A percentile compares a stretch with the other conserved stretches of the same genome.
Evolutionary conservation across 176 grass and related monocot species (phyloP).

Genomic region (Areca catechu): DNA sequence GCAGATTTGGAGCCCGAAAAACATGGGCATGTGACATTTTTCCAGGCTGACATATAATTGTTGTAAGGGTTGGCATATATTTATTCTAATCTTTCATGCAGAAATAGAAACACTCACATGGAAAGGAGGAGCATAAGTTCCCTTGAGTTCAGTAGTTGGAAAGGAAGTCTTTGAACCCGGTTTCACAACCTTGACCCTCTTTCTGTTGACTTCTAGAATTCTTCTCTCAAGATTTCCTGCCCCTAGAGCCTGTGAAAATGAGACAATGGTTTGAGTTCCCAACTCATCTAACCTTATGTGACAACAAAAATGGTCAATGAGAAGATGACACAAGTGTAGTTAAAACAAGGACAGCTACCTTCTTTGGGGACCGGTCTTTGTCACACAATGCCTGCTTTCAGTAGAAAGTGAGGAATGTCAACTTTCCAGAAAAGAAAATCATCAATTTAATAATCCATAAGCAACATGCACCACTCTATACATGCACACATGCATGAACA

Average conservation of each 20-base stretch:
- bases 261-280: background rate
- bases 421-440: constrained; percentile 5
- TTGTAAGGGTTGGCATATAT: too few species aligned
- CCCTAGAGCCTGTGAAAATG: constrained; percentile 48
- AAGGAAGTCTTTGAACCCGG: constrained; percentile 95
- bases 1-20: background rate
- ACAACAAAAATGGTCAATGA: too few species aligned
- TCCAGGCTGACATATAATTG: too few species aligned
- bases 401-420: constrained; percentile 15
- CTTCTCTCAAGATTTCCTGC: constrained; percentile 79
- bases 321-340: too few species aligned
- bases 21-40: too few species aligned
- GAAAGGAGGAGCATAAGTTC: constrained; percentile 79
- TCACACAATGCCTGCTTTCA: constrained; percentile 65
- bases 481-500: too few species aligned
- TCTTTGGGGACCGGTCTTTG: constrained; percentile 66
- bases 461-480: too few species aligned
- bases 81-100: background rate
- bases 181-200: constrained; percentile 93
- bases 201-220: constrained; percentile 79
- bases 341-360: constrained; percentile 26
- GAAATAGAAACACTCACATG: constrained; percentile 41
- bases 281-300: too few species aligned
- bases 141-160: constrained; percentile 58
- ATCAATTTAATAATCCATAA: background rate